These are phyloP conservation scores for Paraglomus occultum DNA, from an alignment of 192 early-diverging fungal species.

Conservation along the genomic window DNA sequence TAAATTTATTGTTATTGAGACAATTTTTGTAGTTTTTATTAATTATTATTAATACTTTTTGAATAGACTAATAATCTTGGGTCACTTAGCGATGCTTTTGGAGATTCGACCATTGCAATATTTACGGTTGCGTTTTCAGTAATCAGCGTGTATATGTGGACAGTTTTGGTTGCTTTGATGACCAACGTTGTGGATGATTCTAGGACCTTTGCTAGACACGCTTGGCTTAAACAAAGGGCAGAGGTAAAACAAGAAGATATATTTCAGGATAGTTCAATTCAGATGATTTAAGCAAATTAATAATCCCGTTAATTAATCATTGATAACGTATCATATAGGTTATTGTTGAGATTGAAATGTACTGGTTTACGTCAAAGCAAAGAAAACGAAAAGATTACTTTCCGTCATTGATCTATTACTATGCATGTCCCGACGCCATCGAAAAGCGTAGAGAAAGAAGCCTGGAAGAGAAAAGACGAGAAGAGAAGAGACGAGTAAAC, in stretches of 20 bases:
- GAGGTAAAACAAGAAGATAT: not conserved
- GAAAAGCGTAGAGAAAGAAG: not conserved
- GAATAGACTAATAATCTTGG: not conserved
- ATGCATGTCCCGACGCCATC: slow-evolving; percentile 1
- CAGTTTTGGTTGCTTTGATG: slow-evolving; percentile 15
- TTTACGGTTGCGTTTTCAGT: slow-evolving; percentile 14
- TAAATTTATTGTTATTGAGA: not conserved
- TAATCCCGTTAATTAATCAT: not conserved
- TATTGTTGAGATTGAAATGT: slow-evolving; percentile 16
- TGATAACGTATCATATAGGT: not conserved
- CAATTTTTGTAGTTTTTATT: not conserved
- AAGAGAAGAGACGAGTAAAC: too few relatives aligned
- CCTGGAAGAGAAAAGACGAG: too few relatives aligned
- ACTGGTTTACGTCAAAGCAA: not conserved
- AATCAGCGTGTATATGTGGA: slow-evolving; percentile 9
- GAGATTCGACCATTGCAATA: not conserved
- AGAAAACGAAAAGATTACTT: slow-evolving; percentile 17
- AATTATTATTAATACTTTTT: not conserved
- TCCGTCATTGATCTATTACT: slow-evolving; percentile 18
- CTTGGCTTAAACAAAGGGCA: slow-evolving; percentile 19
- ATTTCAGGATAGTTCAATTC: not conserved
- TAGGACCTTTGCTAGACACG: slow-evolving; percentile 6
- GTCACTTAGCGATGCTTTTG: not conserved
- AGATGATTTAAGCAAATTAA: not conserved
- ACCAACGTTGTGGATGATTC: slow-evolving; percentile 7